Conservation (phyloP, 306 rosid species). For the Lathyrus aphaca region DNA sequence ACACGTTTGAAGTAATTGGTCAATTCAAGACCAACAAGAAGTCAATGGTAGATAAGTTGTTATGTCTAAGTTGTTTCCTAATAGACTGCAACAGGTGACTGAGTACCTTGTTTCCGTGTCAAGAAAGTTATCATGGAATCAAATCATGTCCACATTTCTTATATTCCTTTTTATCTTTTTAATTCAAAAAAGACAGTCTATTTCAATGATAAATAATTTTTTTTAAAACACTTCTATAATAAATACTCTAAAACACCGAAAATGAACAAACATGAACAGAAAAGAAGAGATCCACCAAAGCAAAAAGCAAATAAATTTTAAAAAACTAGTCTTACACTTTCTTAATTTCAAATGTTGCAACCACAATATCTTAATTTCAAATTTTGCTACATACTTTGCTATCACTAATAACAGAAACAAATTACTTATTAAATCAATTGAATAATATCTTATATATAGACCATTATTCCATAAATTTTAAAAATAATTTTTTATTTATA, state of each 20-base stretch:
- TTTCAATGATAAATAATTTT: background rate
- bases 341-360: too few relatives aligned
- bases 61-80: slow-evolving; percentile 1
- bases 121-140: slow-evolving; percentile 15
- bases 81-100: slow-evolving; percentile 16
- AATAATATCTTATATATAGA: too few relatives aligned
- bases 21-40: slow-evolving; percentile 18
- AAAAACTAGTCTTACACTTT: background rate
- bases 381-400: background rate
- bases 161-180: slow-evolving; percentile 6
- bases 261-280: background rate
- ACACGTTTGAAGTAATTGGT: slow-evolving; percentile 28
- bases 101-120: background rate
- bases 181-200: background rate
- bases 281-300: background rate
- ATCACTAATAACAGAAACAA: too few relatives aligned
- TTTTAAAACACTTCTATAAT: background rate
- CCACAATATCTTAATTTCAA: slow-evolving; percentile 13
- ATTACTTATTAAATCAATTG: too few relatives aligned
- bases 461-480: too few relatives aligned
- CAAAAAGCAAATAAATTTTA: background rate
- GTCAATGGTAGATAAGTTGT: slow-evolving; percentile 11
- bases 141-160: background rate
- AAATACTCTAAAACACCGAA: background rate
- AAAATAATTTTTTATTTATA: too few relatives aligned